Base-by-base conservation (phyloP, 139 green algal species). In the Chlorella sp. region DNA sequence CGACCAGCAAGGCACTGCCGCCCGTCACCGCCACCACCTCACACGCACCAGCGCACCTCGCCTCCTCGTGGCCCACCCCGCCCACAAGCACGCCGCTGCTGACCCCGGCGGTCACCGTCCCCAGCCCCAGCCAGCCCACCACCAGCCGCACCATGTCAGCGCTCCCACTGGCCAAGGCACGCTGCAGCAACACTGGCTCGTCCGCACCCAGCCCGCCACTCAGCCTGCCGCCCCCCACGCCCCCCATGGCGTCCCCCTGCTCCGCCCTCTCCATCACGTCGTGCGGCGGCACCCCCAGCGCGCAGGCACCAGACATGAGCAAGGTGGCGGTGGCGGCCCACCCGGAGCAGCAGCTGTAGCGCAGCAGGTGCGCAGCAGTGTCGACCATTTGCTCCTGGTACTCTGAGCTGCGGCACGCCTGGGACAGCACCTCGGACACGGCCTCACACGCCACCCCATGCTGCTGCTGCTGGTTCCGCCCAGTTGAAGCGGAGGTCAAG, bases 361-460 rank as follows among this genome's bases (percentile, higher is more conserved):
- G 42, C 42, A 72, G 67, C 67, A 72, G 67, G 42, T 72, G 67
- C 24, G 64, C 49, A 70, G 30, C 31, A 5, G 51, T 34, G 20
- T 72, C 67, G 29, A 63, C 24, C 30, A 72, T 72, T 49, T 72
- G 67, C 14, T 6, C 49, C 42, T 72, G 67, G 67, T 72, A 72
- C 27, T 42, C 67, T 4, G 2, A 5, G 17, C 36, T 30, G 5
- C 65, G 34, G 34, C 32, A 71, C 1, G 65, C 65, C 35, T 71
- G 65, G 14, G 61, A n/a, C 65, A 71, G 65, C 68, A 49, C 42
- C 10, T 55, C 42, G 10, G 42, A 55, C 42, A 55, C n/a, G n/a
- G n/a, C n/a, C n/a, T n/a, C n/a, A n/a, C n/a, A n/a, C n/a, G n/a
- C n/a, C n/a, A n/a, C n/a, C n/a, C n/a, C n/a, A n/a, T n/a, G n/a